phyloP scores from a whole-genome alignment of 2,329 filamentous ascomycete genomes.

The Pseudogymnoascus sp. region DNA sequence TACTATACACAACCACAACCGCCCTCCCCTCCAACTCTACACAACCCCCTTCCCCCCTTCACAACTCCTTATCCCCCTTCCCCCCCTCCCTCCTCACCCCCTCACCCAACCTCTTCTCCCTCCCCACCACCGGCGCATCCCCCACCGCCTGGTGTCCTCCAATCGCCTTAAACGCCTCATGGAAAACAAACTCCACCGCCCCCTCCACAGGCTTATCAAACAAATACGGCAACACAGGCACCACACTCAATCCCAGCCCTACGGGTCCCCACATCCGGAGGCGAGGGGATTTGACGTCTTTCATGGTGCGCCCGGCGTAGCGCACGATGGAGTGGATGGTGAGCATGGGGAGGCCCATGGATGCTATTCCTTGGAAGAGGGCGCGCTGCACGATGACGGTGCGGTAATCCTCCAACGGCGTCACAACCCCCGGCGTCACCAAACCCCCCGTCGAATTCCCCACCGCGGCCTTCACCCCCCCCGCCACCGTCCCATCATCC shows the following conservation, averaged over 20 bases:
- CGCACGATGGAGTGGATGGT: slow-evolving; percentile 89
- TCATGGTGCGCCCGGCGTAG: slow-evolving; percentile 82
- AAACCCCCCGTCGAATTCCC: not conserved
- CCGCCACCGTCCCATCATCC: not conserved
- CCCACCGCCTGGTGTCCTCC: slow-evolving; percentile 55
- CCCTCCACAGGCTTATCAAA: slow-evolving; percentile 92
- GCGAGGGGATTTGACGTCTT: slow-evolving; percentile 64
- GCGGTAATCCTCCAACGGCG: slow-evolving; percentile 80
- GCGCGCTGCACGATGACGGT: slow-evolving; percentile 86
- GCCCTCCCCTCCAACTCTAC: not conserved
- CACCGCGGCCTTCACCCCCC: not conserved
- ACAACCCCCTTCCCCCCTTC: not conserved
- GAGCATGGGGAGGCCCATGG: slow-evolving; percentile 89
- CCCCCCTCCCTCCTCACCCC: slow-evolving; percentile 29
- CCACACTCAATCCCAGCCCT: slow-evolving; percentile 66
- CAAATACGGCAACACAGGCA: slow-evolving; percentile 73
- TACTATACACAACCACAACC: not conserved
- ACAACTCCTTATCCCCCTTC: not conserved
- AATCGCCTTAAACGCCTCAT: slow-evolving; percentile 66
- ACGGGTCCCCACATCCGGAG: slow-evolving; percentile 85
- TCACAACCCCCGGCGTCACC: slow-evolving; percentile 37
- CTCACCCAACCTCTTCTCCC: slow-evolving; percentile 36
- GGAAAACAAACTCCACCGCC: slow-evolving; percentile 83
- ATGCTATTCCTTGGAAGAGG: slow-evolving; percentile 82
- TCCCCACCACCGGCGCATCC: slow-evolving; percentile 43